These are phyloP conservation scores for Plasmodium relictum DNA, from an alignment of 169 alveolate genomes.

Conservation along the genomic window DNA sequence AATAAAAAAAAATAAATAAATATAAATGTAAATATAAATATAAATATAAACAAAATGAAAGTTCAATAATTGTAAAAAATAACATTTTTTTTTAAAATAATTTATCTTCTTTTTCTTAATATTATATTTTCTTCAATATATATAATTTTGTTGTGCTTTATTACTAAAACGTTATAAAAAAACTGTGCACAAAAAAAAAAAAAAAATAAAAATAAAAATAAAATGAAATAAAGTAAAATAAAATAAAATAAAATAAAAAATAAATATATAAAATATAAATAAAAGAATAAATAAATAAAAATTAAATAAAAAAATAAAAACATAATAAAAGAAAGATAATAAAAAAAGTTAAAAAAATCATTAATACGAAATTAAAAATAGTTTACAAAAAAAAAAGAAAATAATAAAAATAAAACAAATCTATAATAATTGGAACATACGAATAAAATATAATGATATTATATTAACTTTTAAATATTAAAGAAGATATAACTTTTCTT, in stretches of 20 bases:
- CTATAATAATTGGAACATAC: neutral
- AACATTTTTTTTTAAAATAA: too few species aligned
- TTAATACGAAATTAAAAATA: neutral
- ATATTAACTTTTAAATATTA: neutral
- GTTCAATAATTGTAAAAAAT: too few species aligned
- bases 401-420: neutral
- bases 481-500: constrained; percentile 2
- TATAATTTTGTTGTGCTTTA: too few species aligned
- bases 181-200: neutral
- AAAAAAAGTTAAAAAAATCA: neutral
- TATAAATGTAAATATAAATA: too few species aligned
- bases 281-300: neutral
- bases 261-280: neutral
- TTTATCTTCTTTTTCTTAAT: too few species aligned
- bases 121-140: too few species aligned
- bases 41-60: too few species aligned
- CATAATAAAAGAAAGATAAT: constrained; percentile 10
- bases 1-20: too few species aligned
- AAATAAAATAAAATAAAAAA: neutral
- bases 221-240: constrained; percentile 12
- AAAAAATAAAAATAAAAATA: neutral
- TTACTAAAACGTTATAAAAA: constrained; percentile 3
- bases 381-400: constrained; percentile 24
- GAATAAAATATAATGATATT: constrained; percentile 22
- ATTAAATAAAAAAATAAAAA: neutral